These are phyloP conservation scores for Gnomoniopsis smithogilvyi DNA, from an alignment of 2,329 filamentous ascomycete species.

Conservation along the genomic window DNA sequence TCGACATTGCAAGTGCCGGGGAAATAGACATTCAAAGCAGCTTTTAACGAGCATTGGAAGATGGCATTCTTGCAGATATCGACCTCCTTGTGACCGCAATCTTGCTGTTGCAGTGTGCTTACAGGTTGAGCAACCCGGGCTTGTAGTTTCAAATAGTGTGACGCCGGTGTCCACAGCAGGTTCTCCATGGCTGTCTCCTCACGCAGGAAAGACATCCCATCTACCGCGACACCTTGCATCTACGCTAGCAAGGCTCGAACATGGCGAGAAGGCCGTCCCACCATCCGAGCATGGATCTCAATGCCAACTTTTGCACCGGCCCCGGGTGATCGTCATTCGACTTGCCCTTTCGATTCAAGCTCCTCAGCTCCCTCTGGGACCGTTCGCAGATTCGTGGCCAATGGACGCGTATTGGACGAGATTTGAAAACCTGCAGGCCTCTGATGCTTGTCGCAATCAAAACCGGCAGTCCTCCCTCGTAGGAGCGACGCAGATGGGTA, in stretches of 20 bases:
- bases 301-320: neutral
- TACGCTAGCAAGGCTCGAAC: neutral
- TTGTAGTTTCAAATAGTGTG: neutral
- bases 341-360: slow-evolving; percentile 11
- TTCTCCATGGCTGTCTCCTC: neutral
- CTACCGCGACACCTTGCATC: neutral
- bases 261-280: neutral
- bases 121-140: slow-evolving; percentile 1
- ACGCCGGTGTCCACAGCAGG: neutral
- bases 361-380: neutral
- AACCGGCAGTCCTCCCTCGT: neutral
- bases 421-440: no score
- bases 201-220: neutral
- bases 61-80: slow-evolving; percentile 12
- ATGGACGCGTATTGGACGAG: neutral
- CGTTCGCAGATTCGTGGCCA: slow-evolving; percentile 1
- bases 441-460: no score
- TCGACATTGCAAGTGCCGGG: neutral
- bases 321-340: slow-evolving; percentile 4
- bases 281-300: slow-evolving; percentile 7
- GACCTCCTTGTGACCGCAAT: slow-evolving; percentile 13
- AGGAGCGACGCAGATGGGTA: neutral
- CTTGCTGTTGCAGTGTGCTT: neutral
- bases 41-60: neutral
- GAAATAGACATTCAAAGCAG: neutral